phyloP scores from a whole-genome alignment of 148 eudicot species.

The Pharnaceum exiguum region DNA sequence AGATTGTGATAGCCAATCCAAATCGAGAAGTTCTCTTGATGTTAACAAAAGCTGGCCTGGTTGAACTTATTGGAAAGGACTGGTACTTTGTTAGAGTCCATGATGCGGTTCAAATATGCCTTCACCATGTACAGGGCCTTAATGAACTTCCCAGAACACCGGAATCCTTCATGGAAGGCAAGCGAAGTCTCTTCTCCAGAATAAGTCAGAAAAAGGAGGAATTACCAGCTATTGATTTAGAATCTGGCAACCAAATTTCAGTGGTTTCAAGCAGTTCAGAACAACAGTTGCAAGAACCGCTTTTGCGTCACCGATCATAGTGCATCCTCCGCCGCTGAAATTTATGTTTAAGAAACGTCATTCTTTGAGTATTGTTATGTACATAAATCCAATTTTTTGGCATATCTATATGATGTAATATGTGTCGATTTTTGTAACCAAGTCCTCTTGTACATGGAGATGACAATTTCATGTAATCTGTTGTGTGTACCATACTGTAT shows the following conservation, averaged over 20 bases:
- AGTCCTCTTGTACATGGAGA: no score
- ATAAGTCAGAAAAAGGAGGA: slow-evolving; percentile 46
- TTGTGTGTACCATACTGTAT: no score
- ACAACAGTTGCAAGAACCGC: slow-evolving; percentile 60
- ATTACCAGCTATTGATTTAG: slow-evolving; percentile 39
- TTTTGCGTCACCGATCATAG: slow-evolving; percentile 46
- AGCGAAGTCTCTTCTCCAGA: slow-evolving; percentile 39
- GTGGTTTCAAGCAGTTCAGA: slow-evolving; percentile 27
- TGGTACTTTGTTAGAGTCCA: slow-evolving; percentile 98
- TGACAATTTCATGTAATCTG: no score
- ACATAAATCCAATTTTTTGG: slow-evolving; percentile 12
- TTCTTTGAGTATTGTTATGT: slow-evolving; percentile 11
- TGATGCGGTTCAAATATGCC: slow-evolving; percentile 94
- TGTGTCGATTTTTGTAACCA: neutral
- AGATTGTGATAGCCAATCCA: slow-evolving; percentile 87
- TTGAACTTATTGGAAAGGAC: slow-evolving; percentile 83
- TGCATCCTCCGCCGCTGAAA: neutral
- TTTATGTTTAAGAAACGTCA: neutral
- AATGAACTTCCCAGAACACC: slow-evolving; percentile 31
- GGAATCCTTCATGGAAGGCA: slow-evolving; percentile 24
- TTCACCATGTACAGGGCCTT: slow-evolving; percentile 61
- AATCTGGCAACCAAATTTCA: slow-evolving; percentile 39
- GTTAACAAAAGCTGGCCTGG: slow-evolving; percentile 66
- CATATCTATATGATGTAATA: neutral
- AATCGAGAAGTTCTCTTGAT: slow-evolving; percentile 80